Evolutionary conservation across 2,329 filamentous ascomycete genomes (phyloP), one percentile per base, ranked within the genome.

Genomic region (Myrmaecium sp.): DNA sequence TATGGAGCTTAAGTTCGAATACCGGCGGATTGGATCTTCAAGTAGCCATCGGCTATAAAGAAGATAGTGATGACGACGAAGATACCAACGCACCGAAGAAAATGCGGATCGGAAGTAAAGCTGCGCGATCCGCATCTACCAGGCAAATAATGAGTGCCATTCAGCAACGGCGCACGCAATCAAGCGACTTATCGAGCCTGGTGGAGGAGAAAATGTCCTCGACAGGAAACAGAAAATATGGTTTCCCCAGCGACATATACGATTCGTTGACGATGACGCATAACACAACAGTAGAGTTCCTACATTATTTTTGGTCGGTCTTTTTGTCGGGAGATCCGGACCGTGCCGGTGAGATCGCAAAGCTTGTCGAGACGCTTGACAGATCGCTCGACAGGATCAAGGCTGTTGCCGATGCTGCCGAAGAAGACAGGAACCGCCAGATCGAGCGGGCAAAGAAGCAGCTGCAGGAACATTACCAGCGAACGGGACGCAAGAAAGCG

Each of bases 291-390:
- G 76, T 80, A 19, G 89, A 98, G 45, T 98, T 95, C 43, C 59
- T 98, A n/a, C 80, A 86, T 41, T 91, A 95, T 49, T 98, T 98
- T 57, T 98, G 86, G 86, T 67, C 70, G 17, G 73, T 84, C 0
- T 98, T 92, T 44, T 64, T 92, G 14, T 94, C 84, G 0, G 86
- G 84, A 9, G 81, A 94, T 44, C 57, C 79, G 1, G 74, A 81
- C 32, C 74, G 81, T 17, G 80, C 81, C 1, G 64, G 64, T 21
- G 86, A 98, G 52, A 64, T 94, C 9, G 71, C 74, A 5, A 82
- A 79, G 34, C 64, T 94, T 24, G 73, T 78, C 5, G 80, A 92
- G 46, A 86, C 83, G 6, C 62, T 98, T 9, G 68, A 70, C 32
- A 70, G 76, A 32, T 86, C 82, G 0, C 61, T 74, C 30, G 69